Conservation (phyloP, 1,284 basidiomycete species). For the Ganoderma lingzhi region DNA sequence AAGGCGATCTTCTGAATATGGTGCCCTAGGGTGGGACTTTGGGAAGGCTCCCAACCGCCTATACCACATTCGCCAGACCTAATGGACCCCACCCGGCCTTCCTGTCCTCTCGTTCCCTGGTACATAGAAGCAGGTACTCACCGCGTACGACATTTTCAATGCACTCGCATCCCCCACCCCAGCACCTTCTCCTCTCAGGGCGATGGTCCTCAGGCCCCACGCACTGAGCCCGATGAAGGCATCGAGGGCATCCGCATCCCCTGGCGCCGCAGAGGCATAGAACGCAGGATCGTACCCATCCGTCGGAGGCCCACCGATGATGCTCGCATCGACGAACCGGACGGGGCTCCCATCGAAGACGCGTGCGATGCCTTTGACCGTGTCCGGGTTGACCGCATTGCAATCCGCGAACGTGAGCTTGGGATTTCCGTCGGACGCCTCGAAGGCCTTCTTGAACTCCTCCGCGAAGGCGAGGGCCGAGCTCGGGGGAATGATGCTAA, state of each 20-base stretch:
- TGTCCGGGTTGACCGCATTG: conserved; percentile 64
- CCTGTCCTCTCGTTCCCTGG: no score
- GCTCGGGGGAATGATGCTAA: conserved; percentile 67
- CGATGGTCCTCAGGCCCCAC: conserved; percentile 55
- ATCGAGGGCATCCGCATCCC: conserved; percentile 49
- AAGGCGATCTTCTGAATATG: no score
- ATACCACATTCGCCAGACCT: no score
- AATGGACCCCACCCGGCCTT: no score
- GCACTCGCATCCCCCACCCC: conserved; percentile 67
- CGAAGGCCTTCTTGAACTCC: conserved; percentile 45
- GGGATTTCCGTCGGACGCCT: conserved; percentile 20
- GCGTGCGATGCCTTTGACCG: conserved; percentile 54
- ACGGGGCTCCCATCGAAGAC: conserved; percentile 52
- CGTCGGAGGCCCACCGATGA: conserved; percentile 63
- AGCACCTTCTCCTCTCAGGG: conserved; percentile 54
- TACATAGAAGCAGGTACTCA: conserved; percentile 40
- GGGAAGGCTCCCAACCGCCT: no score
- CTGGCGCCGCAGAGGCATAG: conserved; percentile 55
- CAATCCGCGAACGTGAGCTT: conserved; percentile 57
- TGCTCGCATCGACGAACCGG: conserved; percentile 63
- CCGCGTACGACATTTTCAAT: conserved; percentile 71
- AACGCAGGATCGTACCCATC: conserved; percentile 59
- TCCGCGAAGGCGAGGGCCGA: conserved; percentile 59
- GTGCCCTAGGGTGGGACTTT: no score
- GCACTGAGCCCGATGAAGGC: conserved; percentile 50